Base-by-base conservation (phyloP, 257 asterid species). In the Cordia subcordata region DNA sequence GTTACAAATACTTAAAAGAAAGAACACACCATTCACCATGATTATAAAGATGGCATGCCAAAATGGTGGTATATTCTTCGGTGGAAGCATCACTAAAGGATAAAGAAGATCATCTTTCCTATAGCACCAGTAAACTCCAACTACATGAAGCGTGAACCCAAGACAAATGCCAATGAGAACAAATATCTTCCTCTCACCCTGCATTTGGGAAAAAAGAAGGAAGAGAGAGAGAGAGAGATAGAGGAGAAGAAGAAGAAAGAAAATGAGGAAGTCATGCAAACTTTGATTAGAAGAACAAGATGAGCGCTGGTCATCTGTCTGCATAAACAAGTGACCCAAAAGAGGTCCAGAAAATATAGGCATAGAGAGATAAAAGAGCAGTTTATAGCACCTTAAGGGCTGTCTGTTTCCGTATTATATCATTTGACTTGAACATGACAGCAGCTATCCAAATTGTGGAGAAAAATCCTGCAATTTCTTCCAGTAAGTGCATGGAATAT, bases 11-110 rank as follows among this genome's bases (percentile, higher is more conserved):
- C 20, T 23, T 32, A 55, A 66, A 60, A n/a, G n/a, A n/a, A 40
- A 72, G 59, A 64, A 64, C 87, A 23, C 70, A 89, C 97, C 97
- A 67, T 90, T 90, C 68, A 82, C 90, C 94, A 90, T 77, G 80
- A 90, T 82, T 58, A 90, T 78, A 68, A 90, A 90, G 64, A 87
- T 76, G 1, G 96, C 94, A 78, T 87, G 79, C 96, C 97, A 87
- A 77, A 90, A 90, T 50, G 89, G 94, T 37, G 97, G 96, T 57
- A 90, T 81, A 58, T 83, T 70, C 74, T 68, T 90, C 35, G 95
- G 96, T 15, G 97, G 97, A 54, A 90, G 82, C 95, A 90, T 82
- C 74, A 81, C 58, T 61, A 90, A 74, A 5, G 95, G 97, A 74
- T 75, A 75, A 0, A 85, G 53, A 59, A 87, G 80, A 63, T 85